Conservation (phyloP, 164 flowering plant species). For the Vitis cinerea region DNA sequence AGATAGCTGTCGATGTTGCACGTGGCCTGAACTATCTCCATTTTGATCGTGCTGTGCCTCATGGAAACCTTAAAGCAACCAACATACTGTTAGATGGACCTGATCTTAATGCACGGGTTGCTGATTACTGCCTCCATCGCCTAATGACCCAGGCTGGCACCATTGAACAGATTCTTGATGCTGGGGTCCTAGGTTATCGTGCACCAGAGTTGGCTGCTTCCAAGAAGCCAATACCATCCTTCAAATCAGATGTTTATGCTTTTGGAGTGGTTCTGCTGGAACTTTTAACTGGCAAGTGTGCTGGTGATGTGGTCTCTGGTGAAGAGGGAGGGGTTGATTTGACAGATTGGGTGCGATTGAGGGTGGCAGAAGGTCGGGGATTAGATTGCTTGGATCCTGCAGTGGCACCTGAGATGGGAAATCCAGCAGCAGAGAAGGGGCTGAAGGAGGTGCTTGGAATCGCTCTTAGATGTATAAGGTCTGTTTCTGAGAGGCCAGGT, state of each 20-base stretch:
- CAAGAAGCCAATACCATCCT: slow-evolving; percentile 87
- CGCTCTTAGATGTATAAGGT: slow-evolving; percentile 73
- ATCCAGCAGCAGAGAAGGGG: slow-evolving; percentile 62
- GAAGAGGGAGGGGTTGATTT: slow-evolving; percentile 79
- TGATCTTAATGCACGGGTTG: slow-evolving; percentile 84
- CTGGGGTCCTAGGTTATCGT: slow-evolving; percentile 87
- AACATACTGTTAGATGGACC: slow-evolving; percentile 85
- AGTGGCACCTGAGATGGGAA: slow-evolving; percentile 42
- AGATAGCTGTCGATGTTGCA: slow-evolving; percentile 91
- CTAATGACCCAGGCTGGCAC: slow-evolving; percentile 98
- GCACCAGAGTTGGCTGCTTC: slow-evolving; percentile 90
- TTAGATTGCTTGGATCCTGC: slow-evolving; percentile 70
- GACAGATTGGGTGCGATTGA: slow-evolving; percentile 79
- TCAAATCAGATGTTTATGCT: slow-evolving; percentile 95
- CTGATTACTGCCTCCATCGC: slow-evolving; percentile 96
- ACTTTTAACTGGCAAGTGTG: slow-evolving; percentile 82
- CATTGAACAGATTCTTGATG: slow-evolving; percentile 83
- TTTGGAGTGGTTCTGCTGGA: slow-evolving; percentile 90
- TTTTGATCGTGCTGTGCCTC: slow-evolving; percentile 93
- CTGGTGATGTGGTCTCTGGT: slow-evolving; percentile 86
- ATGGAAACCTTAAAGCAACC: slow-evolving; percentile 94
- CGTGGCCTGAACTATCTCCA: slow-evolving; percentile 98
- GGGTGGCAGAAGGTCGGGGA: slow-evolving; percentile 74
- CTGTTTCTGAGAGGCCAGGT: slow-evolving; percentile 89
- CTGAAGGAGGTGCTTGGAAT: slow-evolving; percentile 84